phyloP scores from a whole-genome alignment of 2,329 filamentous ascomycete species.

The Aspergillus intermedius region DNA sequence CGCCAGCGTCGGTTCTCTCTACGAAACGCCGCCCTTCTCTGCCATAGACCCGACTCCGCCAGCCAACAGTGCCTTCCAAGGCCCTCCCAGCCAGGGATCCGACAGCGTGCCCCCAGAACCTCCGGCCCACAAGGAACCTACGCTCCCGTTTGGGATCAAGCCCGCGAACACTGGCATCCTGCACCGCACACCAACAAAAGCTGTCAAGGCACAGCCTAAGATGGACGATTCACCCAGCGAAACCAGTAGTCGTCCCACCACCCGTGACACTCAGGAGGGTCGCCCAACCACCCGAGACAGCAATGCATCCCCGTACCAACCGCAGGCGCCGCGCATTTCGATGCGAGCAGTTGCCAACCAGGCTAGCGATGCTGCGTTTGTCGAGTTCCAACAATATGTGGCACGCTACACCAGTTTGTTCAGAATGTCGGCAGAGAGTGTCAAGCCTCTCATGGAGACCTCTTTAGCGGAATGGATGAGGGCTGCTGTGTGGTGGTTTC shows the following conservation, averaged over 20 bases:
- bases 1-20: conserved; percentile 17
- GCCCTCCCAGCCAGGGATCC: conserved; percentile 17
- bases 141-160: conserved; percentile 16
- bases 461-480: conserved; percentile 63
- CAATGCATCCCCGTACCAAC: conserved; percentile 12
- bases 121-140: conserved; percentile 13
- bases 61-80: conserved; percentile 19
- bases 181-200: background rate
- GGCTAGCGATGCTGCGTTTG: conserved; percentile 59
- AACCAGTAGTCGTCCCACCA: conserved; percentile 3
- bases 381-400: conserved; percentile 64
- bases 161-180: conserved; percentile 4
- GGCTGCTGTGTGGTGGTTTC: conserved; percentile 81
- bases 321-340: conserved; percentile 27
- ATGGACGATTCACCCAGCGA: background rate
- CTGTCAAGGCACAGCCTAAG: conserved; percentile 4
- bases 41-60: conserved; percentile 18
- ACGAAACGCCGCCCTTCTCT: conserved; percentile 25
- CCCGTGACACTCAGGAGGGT: conserved; percentile 2
- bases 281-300: conserved; percentile 12
- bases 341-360: conserved; percentile 35
- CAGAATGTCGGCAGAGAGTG: conserved; percentile 66
- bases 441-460: conserved; percentile 59
- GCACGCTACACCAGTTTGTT: conserved; percentile 71
- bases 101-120: conserved; percentile 11